phyloP scores from a whole-genome alignment of 495 filamentous ascomycete species.

The Baudoinia panamericana region DNA sequence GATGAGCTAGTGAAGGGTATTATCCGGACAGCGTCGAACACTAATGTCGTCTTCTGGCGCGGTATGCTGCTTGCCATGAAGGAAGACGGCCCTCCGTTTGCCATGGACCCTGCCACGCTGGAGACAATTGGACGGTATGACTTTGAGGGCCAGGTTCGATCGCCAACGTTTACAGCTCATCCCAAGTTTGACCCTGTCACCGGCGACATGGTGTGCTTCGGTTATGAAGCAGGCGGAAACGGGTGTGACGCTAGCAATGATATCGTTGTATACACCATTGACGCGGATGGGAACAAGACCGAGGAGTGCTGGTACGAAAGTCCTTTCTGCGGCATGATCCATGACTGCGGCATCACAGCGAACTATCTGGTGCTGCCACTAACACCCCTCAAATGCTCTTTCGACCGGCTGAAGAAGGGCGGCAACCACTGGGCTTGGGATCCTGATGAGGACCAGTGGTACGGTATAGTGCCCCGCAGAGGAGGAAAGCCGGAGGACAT shows the following conservation, averaged over 20 bases:
- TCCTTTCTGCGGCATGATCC: conserved; percentile 24
- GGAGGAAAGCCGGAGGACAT: conserved; percentile 23
- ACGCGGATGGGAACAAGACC: conserved; percentile 22
- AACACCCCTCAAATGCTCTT: conserved; percentile 19
- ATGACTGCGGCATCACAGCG: conserved; percentile 22
- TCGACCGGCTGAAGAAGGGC: conserved; percentile 20
- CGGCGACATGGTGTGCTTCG: conserved; percentile 32
- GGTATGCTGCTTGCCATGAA: conserved; percentile 22
- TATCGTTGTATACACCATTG: conserved; percentile 22
- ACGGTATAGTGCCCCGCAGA: conserved; percentile 20
- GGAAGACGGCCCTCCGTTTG: conserved; percentile 23
- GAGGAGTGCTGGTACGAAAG: conserved; percentile 25
- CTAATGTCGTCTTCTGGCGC: conserved; percentile 23
- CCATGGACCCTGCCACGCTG: conserved; percentile 21
- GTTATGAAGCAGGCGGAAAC: conserved; percentile 29
- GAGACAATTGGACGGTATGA: conserved; percentile 22
- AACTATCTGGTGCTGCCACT: conserved; percentile 22
- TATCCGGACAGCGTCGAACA: conserved; percentile 21
- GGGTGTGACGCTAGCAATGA: conserved; percentile 21
- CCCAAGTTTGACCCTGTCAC: conserved; percentile 48
- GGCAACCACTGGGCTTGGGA: conserved; percentile 24
- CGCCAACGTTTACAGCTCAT: conserved; percentile 46
- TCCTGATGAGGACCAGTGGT: conserved; percentile 22
- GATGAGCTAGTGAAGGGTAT: conserved; percentile 23
- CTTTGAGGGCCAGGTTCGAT: conserved; percentile 44